These are phyloP conservation scores for Cadophora malorum DNA, from an alignment of 2,329 filamentous ascomycete species.

Conservation along the genomic window DNA sequence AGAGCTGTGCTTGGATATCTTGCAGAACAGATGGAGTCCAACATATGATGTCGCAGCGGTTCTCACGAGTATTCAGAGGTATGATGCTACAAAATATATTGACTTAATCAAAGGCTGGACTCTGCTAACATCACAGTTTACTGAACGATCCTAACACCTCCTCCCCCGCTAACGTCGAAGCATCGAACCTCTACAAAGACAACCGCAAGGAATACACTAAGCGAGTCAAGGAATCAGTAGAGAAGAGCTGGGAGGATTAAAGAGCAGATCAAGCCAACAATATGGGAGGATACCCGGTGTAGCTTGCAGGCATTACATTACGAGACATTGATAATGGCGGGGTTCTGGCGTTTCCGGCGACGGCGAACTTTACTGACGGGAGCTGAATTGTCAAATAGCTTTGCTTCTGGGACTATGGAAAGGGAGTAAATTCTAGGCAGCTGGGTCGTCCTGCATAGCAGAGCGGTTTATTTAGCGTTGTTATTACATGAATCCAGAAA, in stretches of 20 bases:
- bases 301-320: constrained; percentile 32
- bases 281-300: not conserved
- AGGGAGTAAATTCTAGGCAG: constrained; percentile 25
- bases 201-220: constrained; percentile 97
- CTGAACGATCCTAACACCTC: constrained; percentile 99
- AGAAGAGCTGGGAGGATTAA: constrained; percentile 98
- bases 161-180: constrained; percentile 96
- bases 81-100: constrained; percentile 34
- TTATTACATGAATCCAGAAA: constrained; percentile 16
- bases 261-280: not conserved
- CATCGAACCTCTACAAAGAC: constrained; percentile 97
- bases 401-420: constrained; percentile 11
- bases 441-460: constrained; percentile 35
- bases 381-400: not conserved
- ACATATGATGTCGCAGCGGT: constrained; percentile 98
- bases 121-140: constrained; percentile 63
- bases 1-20: constrained; percentile 93
- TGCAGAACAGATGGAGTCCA: constrained; percentile 98
- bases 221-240: constrained; percentile 92
- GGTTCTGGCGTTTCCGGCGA: constrained; percentile 36
- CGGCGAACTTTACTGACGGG: constrained; percentile 10
- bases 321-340: constrained; percentile 30
- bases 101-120: not conserved
- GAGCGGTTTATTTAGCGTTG: constrained; percentile 27
- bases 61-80: constrained; percentile 97